phyloP scores from a whole-genome alignment of 306 rosid species.

The Prunus mongolica region DNA sequence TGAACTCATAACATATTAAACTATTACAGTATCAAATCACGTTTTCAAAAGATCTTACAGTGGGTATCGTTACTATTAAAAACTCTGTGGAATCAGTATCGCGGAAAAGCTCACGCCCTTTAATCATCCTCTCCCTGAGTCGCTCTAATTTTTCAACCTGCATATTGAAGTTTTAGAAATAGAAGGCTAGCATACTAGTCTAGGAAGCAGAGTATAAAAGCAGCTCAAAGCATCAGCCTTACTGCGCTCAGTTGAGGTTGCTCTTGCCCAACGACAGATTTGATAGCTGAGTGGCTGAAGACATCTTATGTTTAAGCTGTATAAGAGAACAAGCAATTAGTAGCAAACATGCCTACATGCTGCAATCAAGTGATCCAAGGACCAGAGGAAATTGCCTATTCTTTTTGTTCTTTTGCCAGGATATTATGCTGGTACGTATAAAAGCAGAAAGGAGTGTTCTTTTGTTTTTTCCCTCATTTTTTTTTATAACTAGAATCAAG shows the following conservation, averaged over 20 bases:
- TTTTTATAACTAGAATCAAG: neutral
- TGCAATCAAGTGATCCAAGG: neutral
- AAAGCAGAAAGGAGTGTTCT: too few species aligned
- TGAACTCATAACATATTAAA: neutral
- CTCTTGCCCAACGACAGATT: constrained; percentile 87
- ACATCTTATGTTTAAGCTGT: constrained; percentile 80
- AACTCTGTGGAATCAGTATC: constrained; percentile 34
- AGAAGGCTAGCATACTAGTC: constrained; percentile 23
- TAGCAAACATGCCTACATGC: neutral
- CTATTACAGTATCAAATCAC: neutral
- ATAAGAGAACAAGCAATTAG: neutral
- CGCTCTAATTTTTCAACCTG: constrained; percentile 84
- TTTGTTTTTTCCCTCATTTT: too few species aligned
- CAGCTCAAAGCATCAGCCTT: constrained; percentile 32
- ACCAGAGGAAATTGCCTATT: too few species aligned
- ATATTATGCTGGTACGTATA: neutral
- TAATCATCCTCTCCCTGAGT: constrained; percentile 90
- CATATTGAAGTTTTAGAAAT: constrained; percentile 7
- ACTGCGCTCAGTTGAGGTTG: constrained; percentile 49
- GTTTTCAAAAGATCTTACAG: constrained; percentile 40
- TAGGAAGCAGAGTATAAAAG: constrained; percentile 7
- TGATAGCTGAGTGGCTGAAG: constrained; percentile 94
- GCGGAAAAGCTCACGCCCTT: constrained; percentile 93
- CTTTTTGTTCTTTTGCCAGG: too few species aligned
- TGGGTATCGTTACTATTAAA: constrained; percentile 81